phyloP scores from a whole-genome alignment of 192 early-diverging fungal species.

The Lunasporangiospora selenospora region DNA sequence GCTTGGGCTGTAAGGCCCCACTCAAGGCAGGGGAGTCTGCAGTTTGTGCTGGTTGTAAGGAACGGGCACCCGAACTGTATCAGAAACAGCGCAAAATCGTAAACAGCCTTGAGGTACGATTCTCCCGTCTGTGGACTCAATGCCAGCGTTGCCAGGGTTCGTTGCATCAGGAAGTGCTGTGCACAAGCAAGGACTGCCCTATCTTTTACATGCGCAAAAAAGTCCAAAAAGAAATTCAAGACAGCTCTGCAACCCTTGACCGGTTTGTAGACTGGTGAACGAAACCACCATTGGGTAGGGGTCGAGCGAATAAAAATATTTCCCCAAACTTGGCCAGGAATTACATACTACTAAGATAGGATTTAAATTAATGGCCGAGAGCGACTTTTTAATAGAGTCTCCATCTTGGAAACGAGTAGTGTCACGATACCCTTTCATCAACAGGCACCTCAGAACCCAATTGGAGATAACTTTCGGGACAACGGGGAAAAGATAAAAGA shows the following conservation, averaged over 20 bases:
- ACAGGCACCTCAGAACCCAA: too few species aligned
- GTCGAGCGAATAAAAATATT: too few species aligned
- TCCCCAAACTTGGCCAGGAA: too few species aligned
- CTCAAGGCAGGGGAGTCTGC: conserved; percentile 74
- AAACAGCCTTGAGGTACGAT: conserved; percentile 77
- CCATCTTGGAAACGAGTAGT: too few species aligned
- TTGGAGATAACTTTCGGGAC: too few species aligned
- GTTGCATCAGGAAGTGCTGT: conserved; percentile 94
- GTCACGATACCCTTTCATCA: too few species aligned
- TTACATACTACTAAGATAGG: too few species aligned
- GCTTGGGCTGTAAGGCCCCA: conserved; percentile 91
- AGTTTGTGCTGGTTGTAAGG: conserved; percentile 82
- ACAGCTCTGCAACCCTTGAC: conserved; percentile 71
- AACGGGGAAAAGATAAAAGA: too few species aligned
- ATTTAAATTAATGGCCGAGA: too few species aligned
- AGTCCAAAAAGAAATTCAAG: conserved; percentile 90
- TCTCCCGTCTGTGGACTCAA: conserved; percentile 94
- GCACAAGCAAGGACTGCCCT: conserved; percentile 94
- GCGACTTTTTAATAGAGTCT: too few species aligned
- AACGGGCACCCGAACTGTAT: conserved; percentile 79
- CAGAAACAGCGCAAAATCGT: conserved; percentile 71
- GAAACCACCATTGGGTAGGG: too few species aligned
- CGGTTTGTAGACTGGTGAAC: conserved; percentile 63
- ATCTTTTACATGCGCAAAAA: conserved; percentile 99
- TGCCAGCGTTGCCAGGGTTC: conserved; percentile 97